Base-by-base conservation (phyloP, 1,284 basidiomycete genomes). In the Ceratorhiza oryzae-sativae region DNA sequence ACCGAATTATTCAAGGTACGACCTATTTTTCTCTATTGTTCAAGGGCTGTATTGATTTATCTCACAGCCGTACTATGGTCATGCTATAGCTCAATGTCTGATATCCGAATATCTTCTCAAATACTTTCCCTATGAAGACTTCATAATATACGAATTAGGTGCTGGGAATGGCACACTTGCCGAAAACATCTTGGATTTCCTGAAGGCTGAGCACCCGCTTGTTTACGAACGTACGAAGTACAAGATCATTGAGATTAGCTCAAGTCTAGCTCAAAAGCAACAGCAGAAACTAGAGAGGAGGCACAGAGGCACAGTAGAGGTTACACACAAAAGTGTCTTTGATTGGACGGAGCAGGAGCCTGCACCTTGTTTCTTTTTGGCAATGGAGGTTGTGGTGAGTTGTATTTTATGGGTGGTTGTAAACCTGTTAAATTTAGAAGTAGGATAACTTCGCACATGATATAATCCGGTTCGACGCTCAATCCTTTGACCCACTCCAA, bases 381-480 rank as follows among this genome's bases (percentile, higher is more conserved):
- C 95, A 1, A 87, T 98, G 84, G 97, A 99, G 82, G 97, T 99
- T 62, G 87, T 98, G 72, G 93, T 94, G 79, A 83, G 92, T 80
- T 6, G 46, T 20, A 15, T 34, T 42, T 27, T 4, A 36, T 59
- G 72, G 36, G 72, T 30, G 61, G 13, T 41, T 36, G 15, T 13
- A 2, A 12, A 3, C 10, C 45, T 55, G 58, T 65, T 67, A 70
- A 65, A 71, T 71, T 25, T 41, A 23, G 15, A 27, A 39, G 18
- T 53, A 94, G 92, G 97, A 99, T 81, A 99, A 99, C 80, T 94
- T 99, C 75, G 90, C 96, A 1, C 97, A 99, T 79, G 97, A 99
- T 79, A 87, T 98, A 76, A 86, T 99, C 53, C 90, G 97, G 36
- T 98, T 97, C 78, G 90, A 95, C 76, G 83, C 92, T 42, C 82